Evolutionary conservation across 1,284 basidiomycete species (phyloP).

Genomic region (Microbotryomycetes sp.): DNA sequence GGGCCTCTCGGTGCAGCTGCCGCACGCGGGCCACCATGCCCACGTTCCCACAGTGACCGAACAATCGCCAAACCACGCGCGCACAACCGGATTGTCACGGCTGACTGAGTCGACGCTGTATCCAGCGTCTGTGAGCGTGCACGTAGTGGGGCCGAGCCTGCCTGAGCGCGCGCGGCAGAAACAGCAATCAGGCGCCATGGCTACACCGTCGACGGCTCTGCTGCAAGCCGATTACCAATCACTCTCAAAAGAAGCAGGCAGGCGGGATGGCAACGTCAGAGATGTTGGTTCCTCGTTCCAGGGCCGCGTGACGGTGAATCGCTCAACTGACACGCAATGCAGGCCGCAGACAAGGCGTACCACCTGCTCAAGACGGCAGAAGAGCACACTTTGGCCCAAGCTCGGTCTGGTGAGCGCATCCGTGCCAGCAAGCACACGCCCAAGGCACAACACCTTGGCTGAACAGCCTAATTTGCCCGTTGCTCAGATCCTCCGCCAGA

Average conservation of each 20-base stretch:
- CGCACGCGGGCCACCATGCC: too few relatives aligned
- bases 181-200: too few relatives aligned
- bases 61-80: too few relatives aligned
- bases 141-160: too few relatives aligned
- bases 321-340: neutral
- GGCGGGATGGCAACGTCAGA: constrained; percentile 72
- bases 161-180: too few relatives aligned
- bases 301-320: constrained; percentile 34
- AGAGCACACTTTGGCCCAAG: constrained; percentile 28
- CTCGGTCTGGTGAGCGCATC: constrained; percentile 20
- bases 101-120: too few relatives aligned
- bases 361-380: constrained; percentile 30
- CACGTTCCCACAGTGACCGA: too few relatives aligned
- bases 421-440: neutral
- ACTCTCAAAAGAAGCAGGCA: constrained; percentile 66
- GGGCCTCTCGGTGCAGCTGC: too few relatives aligned
- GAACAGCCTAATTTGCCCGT: neutral
- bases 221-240: constrained; percentile 3
- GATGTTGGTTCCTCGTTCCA: constrained; percentile 64
- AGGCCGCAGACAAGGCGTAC: constrained; percentile 38
- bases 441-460: neutral
- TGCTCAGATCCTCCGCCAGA: constrained; percentile 65
- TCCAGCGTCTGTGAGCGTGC: too few relatives aligned
- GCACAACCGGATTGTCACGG: too few relatives aligned
- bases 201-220: neutral